Evolutionary conservation across 768 basidiomycete genomes (phyloP).

Genomic region (Termitomyces eurrhizus): DNA sequence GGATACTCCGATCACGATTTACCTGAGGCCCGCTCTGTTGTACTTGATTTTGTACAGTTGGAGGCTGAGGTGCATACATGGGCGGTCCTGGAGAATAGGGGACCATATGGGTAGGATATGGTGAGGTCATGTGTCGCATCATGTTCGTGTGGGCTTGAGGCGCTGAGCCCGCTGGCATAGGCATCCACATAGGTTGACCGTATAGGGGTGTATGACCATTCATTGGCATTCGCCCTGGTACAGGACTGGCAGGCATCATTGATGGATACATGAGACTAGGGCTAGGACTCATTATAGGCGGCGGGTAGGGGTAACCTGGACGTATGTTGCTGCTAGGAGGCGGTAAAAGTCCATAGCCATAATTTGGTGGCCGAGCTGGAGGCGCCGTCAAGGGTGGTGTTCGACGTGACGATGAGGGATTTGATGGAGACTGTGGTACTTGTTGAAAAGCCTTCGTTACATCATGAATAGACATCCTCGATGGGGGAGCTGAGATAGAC

Average conservation of each 20-base stretch:
- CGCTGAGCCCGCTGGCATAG: conserved; percentile 41
- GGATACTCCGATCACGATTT: conserved; percentile 48
- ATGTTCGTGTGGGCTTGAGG: conserved; percentile 45
- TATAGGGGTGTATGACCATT: conserved; percentile 63
- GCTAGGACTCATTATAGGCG: conserved; percentile 69
- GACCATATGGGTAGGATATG: conserved; percentile 64
- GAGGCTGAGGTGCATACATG: conserved; percentile 47
- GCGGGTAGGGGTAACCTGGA: conserved; percentile 58
- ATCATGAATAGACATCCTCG: conserved; percentile 77
- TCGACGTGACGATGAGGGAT: conserved; percentile 38
- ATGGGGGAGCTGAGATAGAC: conserved; percentile 49
- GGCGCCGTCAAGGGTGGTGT: conserved; percentile 48
- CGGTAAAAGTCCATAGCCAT: conserved; percentile 38
- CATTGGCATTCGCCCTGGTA: conserved; percentile 55
- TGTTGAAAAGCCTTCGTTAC: conserved; percentile 86
- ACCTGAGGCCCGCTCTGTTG: conserved; percentile 34
- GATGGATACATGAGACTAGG: conserved; percentile 65
- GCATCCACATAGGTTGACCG: conserved; percentile 64
- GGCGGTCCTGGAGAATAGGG: conserved; percentile 54
- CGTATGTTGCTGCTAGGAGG: conserved; percentile 50
- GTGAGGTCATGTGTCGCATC: conserved; percentile 56
- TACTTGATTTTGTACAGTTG: conserved; percentile 37
- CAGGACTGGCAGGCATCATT: conserved; percentile 57
- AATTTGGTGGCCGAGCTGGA: conserved; percentile 39
- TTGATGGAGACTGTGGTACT: conserved; percentile 63